These are phyloP conservation scores for Albizia julibrissin DNA, from an alignment of 306 rosid species.

Conservation along the genomic window DNA sequence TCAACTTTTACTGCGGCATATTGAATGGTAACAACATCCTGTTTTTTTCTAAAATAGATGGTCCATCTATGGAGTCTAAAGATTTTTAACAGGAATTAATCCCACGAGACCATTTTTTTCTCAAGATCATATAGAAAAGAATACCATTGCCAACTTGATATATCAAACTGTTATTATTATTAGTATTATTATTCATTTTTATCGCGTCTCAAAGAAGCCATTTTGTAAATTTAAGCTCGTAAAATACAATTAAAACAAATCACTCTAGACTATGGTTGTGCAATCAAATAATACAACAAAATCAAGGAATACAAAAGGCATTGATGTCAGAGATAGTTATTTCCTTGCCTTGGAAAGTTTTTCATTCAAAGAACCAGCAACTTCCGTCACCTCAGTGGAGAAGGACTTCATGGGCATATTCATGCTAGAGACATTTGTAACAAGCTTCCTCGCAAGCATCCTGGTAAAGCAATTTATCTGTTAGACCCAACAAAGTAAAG, in stretches of 20 bases:
- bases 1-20: neutral
- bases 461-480: constrained; percentile 40
- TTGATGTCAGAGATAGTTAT: neutral
- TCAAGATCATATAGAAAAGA: neutral
- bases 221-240: neutral
- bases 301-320: neutral
- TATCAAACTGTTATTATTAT: neutral
- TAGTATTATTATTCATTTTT: neutral
- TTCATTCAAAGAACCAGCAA: constrained; percentile 41
- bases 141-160: neutral
- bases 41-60: constrained; percentile 14
- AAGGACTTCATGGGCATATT: constrained; percentile 46
- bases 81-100: neutral
- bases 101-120: constrained; percentile 10
- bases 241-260: neutral
- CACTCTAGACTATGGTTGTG: neutral
- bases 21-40: constrained; percentile 11
- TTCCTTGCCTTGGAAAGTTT: constrained; percentile 46
- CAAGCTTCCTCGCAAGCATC: constrained; percentile 47
- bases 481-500: constrained; percentile 13
- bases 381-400: constrained; percentile 49
- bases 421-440: constrained; percentile 39
- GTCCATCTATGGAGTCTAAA: neutral
- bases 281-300: neutral
- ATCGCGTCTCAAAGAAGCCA: neutral